Evolutionary conservation across 495 filamentous ascomycete genomes (phyloP), one percentile per base, ranked within the genome.

Genomic region (Rusavskia elegans): DNA sequence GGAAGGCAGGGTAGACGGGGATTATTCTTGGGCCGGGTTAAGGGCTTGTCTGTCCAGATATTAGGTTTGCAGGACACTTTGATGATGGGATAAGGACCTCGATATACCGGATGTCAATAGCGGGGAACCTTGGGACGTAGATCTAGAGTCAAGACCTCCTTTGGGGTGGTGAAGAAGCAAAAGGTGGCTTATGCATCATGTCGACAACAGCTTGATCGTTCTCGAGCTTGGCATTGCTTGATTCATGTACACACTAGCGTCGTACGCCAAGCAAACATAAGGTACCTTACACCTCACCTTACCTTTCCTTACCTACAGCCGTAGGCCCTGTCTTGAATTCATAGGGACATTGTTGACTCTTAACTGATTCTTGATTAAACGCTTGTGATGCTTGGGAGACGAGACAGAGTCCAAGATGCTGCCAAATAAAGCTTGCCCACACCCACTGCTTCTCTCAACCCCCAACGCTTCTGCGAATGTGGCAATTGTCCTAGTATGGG

Each of bases 401-500:
- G 13, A 35, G 2, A 35, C 13, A 10, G 32, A 35, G 9, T 11
- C 2, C 32, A 35, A 35, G 44, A 46, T 50, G 48, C 30, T 20
- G 17, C 6, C 36, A 8, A 37, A 50, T 39, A 11, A 35, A 36
- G 7, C 17, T 19, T 36, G 27, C 48, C 0, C 16, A 17, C 5
- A 50, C 30, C 23, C 30, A 50, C 29, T 35, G 25, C 30, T 36
- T n/a, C 30, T 5, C 27, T 50, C 30, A 10, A 36, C 4, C 3
- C 16, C 29, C 7, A 36, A 19, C 11, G 30, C 23, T 17, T 23
- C 45, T 23, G 23, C n/a, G 30, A 23, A 17, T 25, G 48, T 36
- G 14, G 8, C 39, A 19, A 39, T 30, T 5, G 49, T 11, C 32
- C 13, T 61, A 59, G 52, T 62, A 87, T 87, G 83, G 80, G 82